These are phyloP conservation scores for Dendrobium chrysotoxum DNA, from an alignment of 106 monocot species.

Conservation along the genomic window DNA sequence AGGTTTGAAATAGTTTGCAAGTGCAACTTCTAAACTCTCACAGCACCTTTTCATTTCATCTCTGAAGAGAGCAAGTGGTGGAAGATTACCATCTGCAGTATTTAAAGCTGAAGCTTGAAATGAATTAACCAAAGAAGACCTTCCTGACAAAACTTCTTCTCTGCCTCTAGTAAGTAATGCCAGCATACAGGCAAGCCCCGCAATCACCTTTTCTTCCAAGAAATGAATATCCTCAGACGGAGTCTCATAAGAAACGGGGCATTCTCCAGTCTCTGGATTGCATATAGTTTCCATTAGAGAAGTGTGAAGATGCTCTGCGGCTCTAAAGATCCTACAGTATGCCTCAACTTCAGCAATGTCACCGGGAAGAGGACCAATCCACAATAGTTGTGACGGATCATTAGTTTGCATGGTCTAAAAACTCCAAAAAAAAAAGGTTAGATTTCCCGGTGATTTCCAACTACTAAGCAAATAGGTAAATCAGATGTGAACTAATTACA, in stretches of 20 bases:
- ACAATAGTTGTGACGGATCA: constrained; percentile 62
- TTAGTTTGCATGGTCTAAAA: constrained; percentile 45
- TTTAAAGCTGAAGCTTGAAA: constrained; percentile 41
- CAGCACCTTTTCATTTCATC: constrained; percentile 89
- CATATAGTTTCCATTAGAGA: constrained; percentile 78
- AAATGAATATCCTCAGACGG: constrained; percentile 60
- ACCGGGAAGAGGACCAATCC: constrained; percentile 90
- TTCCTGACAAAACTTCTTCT: constrained; percentile 85
- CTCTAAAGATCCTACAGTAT: constrained; percentile 95
- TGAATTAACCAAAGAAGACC: constrained; percentile 46
- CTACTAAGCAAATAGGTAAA: background rate
- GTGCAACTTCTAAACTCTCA: constrained; percentile 84
- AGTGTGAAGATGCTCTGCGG: constrained; percentile 82
- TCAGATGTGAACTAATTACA: background rate
- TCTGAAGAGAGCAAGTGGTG: constrained; percentile 83
- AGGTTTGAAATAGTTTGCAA: constrained; percentile 61
- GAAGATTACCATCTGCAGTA: constrained; percentile 61
- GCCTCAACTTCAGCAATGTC: constrained; percentile 97
- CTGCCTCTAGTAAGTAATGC: constrained; percentile 63
- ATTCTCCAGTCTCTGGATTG: constrained; percentile 96
- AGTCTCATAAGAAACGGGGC: constrained; percentile 49
- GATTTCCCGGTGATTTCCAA: background rate
- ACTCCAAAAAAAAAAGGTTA: background rate
- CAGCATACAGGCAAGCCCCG: constrained; percentile 74
- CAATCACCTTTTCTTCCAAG: constrained; percentile 82